phyloP scores from a whole-genome alignment of 352 stramenopile genomes.

The Pythium aquatile region DNA sequence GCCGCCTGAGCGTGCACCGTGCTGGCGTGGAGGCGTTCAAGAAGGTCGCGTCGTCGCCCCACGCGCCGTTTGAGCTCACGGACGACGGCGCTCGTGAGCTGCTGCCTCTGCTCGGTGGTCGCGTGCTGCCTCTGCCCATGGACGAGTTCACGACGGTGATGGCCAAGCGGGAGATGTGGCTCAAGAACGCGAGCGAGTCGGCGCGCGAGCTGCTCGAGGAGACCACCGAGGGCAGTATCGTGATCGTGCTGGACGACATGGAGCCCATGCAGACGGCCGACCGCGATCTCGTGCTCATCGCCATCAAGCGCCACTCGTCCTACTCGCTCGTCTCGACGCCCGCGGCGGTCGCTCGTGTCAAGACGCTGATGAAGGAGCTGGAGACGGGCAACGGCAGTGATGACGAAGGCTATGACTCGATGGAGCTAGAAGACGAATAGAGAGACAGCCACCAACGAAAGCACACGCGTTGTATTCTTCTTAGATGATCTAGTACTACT shows the following conservation, averaged over 20 bases:
- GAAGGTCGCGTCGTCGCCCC: slow-evolving; percentile 16
- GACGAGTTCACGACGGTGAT: slow-evolving; percentile 66
- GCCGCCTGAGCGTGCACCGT: slow-evolving; percentile 59
- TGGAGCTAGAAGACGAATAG: slow-evolving; percentile 60
- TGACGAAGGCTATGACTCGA: slow-evolving; percentile 78
- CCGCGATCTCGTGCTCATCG: slow-evolving; percentile 61
- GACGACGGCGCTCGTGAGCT: slow-evolving; percentile 66
- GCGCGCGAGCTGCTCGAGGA: slow-evolving; percentile 45
- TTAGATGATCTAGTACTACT: slow-evolving; percentile 15
- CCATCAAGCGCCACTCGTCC: slow-evolving; percentile 71
- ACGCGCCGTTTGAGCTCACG: slow-evolving; percentile 43
- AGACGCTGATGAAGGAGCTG: slow-evolving; percentile 71
- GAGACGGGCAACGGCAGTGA: slow-evolving; percentile 52
- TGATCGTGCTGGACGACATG: slow-evolving; percentile 77
- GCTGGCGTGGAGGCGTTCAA: slow-evolving; percentile 52
- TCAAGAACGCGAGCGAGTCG: slow-evolving; percentile 68
- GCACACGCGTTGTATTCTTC: slow-evolving; percentile 13
- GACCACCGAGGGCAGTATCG: slow-evolving; percentile 60
- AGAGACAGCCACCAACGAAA: slow-evolving; percentile 1
- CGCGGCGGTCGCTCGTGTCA: slow-evolving; percentile 61
- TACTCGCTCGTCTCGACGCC: slow-evolving; percentile 69
- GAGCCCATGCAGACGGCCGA: slow-evolving; percentile 75
- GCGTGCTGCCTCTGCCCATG: slow-evolving; percentile 53
- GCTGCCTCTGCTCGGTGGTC: slow-evolving; percentile 44
- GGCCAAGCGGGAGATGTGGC: slow-evolving; percentile 66